Percentiles rank a stretch among this genome's conserved stretches.
These are phyloP conservation scores for Sarocladium strictum DNA, from an alignment of 2,329 filamentous ascomycete species.

Conservation along the genomic window DNA sequence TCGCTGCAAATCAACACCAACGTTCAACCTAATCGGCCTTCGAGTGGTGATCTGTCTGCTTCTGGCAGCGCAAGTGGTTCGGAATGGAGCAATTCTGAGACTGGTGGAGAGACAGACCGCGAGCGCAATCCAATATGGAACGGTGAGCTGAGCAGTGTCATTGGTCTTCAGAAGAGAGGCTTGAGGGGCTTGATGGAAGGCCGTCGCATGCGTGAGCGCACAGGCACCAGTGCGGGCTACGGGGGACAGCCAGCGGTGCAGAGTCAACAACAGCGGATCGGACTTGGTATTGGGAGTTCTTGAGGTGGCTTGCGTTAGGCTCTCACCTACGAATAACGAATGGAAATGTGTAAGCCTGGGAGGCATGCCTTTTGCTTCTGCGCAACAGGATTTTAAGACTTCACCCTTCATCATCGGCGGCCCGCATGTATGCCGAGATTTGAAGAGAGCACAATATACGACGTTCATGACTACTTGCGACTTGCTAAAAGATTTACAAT, in stretches of 20 bases:
- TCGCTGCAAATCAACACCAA: constrained; percentile 44
- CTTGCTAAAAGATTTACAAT: no score
- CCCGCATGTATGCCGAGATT: not conserved
- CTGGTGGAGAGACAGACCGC: constrained; percentile 40
- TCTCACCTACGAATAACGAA: not conserved
- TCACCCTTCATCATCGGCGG: no score
- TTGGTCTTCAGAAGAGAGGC: constrained; percentile 91
- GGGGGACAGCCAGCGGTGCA: constrained; percentile 20
- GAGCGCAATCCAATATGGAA: constrained; percentile 57
- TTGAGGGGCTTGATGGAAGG: constrained; percentile 93
- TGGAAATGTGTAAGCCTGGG: not conserved
- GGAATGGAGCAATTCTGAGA: constrained; percentile 51
- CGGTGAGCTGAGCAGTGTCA: constrained; percentile 78
- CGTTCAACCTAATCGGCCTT: constrained; percentile 25
- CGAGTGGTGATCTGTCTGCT: constrained; percentile 40
- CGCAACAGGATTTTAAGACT: no score
- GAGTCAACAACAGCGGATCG: constrained; percentile 33
- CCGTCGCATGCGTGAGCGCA: constrained; percentile 72
- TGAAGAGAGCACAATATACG: constrained; percentile 5
- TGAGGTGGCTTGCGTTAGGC: not conserved
- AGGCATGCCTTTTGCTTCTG: no score
- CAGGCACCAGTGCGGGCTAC: constrained; percentile 31
- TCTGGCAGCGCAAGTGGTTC: constrained; percentile 46
- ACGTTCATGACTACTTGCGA: constrained; percentile 1
- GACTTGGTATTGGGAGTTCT: constrained; percentile 41